Conservation (phyloP, 129 eudicot species). For the Saposhnikovia divaricata region DNA sequence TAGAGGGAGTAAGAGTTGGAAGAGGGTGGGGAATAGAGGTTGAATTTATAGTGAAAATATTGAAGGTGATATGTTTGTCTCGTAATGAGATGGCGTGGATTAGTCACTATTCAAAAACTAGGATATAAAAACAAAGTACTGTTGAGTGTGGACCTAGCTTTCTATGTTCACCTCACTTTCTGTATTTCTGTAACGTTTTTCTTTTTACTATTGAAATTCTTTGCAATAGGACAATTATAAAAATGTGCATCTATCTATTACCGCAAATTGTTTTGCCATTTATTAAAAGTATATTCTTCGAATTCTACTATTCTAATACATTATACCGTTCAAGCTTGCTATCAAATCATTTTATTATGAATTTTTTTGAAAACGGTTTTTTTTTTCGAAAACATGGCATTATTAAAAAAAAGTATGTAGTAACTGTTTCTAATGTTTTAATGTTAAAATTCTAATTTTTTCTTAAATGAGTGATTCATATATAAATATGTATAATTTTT, state of each 20-base stretch:
- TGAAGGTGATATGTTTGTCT: not conserved
- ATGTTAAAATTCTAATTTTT: too few relatives aligned
- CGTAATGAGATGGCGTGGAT: slow-evolving; percentile 1
- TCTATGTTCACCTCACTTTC: not conserved
- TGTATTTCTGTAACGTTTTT: not conserved
- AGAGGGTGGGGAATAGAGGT: not conserved
- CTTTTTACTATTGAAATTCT: not conserved
- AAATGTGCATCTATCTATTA: not conserved
- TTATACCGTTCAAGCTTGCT: too few relatives aligned
- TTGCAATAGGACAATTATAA: not conserved
- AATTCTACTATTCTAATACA: too few relatives aligned
- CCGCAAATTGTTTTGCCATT: not conserved
- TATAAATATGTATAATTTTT: too few relatives aligned
- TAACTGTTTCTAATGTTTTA: too few relatives aligned
- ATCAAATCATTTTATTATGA: too few relatives aligned
- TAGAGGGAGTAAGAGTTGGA: not conserved
- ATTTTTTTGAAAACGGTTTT: too few relatives aligned
- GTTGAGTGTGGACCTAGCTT: slow-evolving; percentile 3
- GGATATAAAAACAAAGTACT: not conserved
- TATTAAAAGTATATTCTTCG: not conserved
- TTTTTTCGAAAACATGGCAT: too few relatives aligned
- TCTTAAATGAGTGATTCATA: too few relatives aligned
- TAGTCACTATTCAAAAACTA: not conserved
- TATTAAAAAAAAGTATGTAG: too few relatives aligned
- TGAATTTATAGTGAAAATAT: not conserved